Conservation (phyloP, 495 filamentous ascomycete genomes). For the Paragyromitra xinjiangensis region DNA sequence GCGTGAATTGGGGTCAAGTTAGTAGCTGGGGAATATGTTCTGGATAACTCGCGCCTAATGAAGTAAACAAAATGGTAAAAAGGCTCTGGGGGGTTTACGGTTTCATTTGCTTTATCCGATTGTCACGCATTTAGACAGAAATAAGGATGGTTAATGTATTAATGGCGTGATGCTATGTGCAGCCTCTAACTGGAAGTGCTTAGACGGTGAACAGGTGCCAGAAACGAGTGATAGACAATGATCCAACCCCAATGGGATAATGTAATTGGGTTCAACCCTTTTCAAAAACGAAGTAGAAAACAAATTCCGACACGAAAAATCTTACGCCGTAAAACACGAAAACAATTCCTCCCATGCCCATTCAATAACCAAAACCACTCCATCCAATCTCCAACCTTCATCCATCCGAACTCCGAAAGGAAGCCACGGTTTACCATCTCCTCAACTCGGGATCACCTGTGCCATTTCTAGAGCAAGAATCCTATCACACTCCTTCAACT, state of each 20-base stretch:
- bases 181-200: too few species aligned
- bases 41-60: neutral
- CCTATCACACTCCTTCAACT: conserved; percentile 33
- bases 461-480: conserved; percentile 31
- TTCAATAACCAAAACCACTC: neutral
- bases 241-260: neutral
- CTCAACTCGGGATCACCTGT: neutral
- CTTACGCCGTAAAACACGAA: neutral
- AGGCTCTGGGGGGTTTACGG: too few species aligned
- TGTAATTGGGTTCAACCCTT: neutral
- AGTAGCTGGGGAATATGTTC: neutral
- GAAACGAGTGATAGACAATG: conserved; percentile 19
- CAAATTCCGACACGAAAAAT: neutral
- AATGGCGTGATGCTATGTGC: too few species aligned
- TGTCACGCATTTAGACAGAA: too few species aligned
- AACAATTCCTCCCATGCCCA: neutral
- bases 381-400: neutral
- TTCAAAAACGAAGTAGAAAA: neutral
- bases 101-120: too few species aligned
- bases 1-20: neutral
- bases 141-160: too few species aligned
- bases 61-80: too few species aligned
- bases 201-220: neutral
- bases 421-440: neutral
- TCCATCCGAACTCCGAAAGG: neutral